phyloP scores from a whole-genome alignment of 202 grass and related monocot species.

The Eragrostis tef region DNA sequence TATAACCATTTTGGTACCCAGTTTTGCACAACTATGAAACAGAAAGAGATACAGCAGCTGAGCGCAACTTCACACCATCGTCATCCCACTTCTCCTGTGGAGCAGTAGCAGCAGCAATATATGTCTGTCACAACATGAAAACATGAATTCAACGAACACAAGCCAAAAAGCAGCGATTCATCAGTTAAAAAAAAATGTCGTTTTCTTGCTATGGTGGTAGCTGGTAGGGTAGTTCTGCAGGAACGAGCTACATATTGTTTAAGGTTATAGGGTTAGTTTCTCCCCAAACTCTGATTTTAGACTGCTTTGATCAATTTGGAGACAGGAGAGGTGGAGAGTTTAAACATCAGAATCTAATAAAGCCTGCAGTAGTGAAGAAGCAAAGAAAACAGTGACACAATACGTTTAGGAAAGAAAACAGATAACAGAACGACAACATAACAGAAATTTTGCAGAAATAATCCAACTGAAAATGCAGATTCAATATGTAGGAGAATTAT shows the following conservation, averaged over 20 bases:
- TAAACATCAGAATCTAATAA: slow-evolving; percentile 14
- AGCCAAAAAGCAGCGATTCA: background rate
- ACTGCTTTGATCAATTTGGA: no score
- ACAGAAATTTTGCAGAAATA: slow-evolving; percentile 2
- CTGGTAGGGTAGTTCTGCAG: no score
- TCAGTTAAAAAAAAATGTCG: slow-evolving; percentile 6
- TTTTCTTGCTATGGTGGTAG: background rate
- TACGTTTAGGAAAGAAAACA: background rate
- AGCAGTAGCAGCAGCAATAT: slow-evolving; percentile 77
- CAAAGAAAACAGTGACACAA: background rate
- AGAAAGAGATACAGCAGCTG: slow-evolving; percentile 82
- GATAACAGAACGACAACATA: slow-evolving; percentile 21
- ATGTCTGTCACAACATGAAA: slow-evolving; percentile 61
- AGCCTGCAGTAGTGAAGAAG: background rate
- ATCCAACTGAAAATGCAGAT: slow-evolving; percentile 40
- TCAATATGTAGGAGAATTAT: slow-evolving; percentile 11
- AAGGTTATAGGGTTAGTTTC: no score
- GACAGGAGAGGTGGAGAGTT: background rate
- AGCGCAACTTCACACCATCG: slow-evolving; percentile 77
- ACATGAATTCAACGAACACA: slow-evolving; percentile 16
- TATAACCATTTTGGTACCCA: background rate
- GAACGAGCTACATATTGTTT: no score
- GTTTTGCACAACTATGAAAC: slow-evolving; percentile 47
- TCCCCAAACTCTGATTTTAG: no score
- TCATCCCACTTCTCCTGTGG: slow-evolving; percentile 79